phyloP scores from a whole-genome alignment of 2,329 filamentous ascomycete genomes.

The Colletotrichum siamense region DNA sequence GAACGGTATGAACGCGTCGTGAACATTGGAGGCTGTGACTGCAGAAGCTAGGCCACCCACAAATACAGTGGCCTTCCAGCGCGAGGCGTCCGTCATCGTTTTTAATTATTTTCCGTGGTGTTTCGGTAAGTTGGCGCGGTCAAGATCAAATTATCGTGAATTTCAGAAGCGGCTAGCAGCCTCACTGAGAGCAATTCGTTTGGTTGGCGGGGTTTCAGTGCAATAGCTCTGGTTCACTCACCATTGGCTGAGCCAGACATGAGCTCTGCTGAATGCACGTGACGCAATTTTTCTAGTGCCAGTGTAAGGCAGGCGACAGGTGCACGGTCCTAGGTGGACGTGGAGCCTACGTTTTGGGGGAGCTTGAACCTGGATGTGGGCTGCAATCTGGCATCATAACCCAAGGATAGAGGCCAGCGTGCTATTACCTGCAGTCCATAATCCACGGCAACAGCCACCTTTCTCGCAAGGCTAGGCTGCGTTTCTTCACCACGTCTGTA shows the following conservation, averaged over 20 bases:
- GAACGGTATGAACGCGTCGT: slow-evolving; percentile 95
- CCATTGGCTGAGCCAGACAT: slow-evolving; percentile 2
- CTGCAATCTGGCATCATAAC: slow-evolving; percentile 27
- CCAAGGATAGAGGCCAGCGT: slow-evolving; percentile 15
- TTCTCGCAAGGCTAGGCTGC: slow-evolving; percentile 11
- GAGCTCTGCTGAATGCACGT: slow-evolving; percentile 7
- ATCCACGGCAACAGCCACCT: slow-evolving; percentile 13
- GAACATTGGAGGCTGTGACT: slow-evolving; percentile 77
- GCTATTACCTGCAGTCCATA: background rate
- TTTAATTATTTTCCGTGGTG: background rate
- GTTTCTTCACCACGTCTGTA: slow-evolving; percentile 8
- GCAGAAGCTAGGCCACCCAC: slow-evolving; percentile 86
- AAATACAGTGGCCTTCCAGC: slow-evolving; percentile 91
- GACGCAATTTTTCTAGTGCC: background rate
- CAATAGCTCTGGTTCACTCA: slow-evolving; percentile 1
- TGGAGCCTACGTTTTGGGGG: background rate
- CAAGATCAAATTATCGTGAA: background rate
- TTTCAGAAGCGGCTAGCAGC: background rate
- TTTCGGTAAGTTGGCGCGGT: background rate
- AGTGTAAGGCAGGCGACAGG: background rate
- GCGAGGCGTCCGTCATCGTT: slow-evolving; percentile 79
- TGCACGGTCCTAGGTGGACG: slow-evolving; percentile 11
- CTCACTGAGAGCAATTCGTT: slow-evolving; percentile 6
- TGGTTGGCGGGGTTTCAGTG: slow-evolving; percentile 8
- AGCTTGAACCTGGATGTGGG: slow-evolving; percentile 21